phyloP scores from a whole-genome alignment of 805 yeast genomes.

The Ogataea ganodermae region DNA sequence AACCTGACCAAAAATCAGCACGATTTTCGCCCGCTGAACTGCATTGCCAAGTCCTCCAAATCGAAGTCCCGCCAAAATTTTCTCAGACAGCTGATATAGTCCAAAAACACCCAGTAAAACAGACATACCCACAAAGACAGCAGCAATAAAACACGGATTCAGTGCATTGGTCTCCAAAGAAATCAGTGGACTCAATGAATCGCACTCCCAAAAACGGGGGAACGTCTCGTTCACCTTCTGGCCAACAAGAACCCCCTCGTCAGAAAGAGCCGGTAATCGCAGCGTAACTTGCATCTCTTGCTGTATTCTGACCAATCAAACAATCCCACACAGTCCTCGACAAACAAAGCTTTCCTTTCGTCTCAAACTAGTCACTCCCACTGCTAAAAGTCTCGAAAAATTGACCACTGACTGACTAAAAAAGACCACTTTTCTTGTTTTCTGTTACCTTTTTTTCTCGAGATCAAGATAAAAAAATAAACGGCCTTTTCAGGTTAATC shows the following conservation, averaged over 20 bases:
- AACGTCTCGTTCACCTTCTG: neutral
- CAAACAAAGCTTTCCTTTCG: no score
- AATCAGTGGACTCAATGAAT: conserved; percentile 27
- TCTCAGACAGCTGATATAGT: conserved; percentile 21
- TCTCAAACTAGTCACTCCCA: no score
- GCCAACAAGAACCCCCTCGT: neutral
- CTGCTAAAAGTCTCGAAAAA: no score
- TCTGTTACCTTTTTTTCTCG: no score
- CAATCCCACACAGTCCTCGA: no score
- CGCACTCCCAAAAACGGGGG: conserved; percentile 9
- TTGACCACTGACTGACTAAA: no score
- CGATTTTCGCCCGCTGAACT: conserved; percentile 15
- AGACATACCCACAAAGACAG: conserved; percentile 18
- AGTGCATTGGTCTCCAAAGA: conserved; percentile 29
- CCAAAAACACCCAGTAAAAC: conserved; percentile 20
- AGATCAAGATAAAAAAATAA: no score
- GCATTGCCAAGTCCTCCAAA: conserved; percentile 13
- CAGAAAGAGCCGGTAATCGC: neutral
- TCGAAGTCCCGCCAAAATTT: conserved; percentile 10
- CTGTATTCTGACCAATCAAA: no score
- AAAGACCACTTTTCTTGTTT: no score
- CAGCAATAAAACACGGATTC: conserved; percentile 34
- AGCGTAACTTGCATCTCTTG: conserved; percentile 4
- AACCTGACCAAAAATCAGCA: conserved; percentile 15
- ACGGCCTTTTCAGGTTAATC: neutral